Base-by-base conservation (phyloP, 768 basidiomycete species). In the Kwoniella sp. region DNA sequence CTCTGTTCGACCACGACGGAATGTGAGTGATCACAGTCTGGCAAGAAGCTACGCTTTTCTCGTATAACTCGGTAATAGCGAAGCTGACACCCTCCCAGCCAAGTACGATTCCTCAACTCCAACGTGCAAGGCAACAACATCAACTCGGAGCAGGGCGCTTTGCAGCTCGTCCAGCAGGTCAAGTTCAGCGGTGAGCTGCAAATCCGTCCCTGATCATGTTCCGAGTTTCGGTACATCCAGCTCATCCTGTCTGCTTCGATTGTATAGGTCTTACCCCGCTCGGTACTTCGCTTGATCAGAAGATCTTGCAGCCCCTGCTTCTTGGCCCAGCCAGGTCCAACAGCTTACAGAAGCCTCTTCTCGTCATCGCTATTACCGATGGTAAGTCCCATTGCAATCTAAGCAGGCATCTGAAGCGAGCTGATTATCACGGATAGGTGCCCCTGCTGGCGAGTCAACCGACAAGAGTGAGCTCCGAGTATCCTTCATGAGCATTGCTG, bases 61-160 rank as follows among this genome's bases (percentile, higher is more conserved):
- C 47, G 2, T 20, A 11, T 57, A 1, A n/a, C n/a, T 13, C 34
- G 13, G 34, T 37, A 5, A 37, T 5, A 22, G 29, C 22, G 2
- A 25, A 23, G 34, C 61, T 58, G 54, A 29, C 5, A 22, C 50
- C 41, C 28, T 47, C 55, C 11, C 25, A 74, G 73, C 64, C 75
- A 79, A 53, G 76, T 82, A 51, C 74, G 82, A 41, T 82, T 82
- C 78, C 75, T 82, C 71, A 83, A 82, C 75, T 77, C 73, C 13
- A 69, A 74, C 13, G 65, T 76, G 56, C 78, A 82, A 31, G 82
- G 82, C 11, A 80, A 82, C 73, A 69, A 72, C 69, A 77, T 82
- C 70, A 73, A 68, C 58, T 71, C 67, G 15, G 81, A 82, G 63
- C 63, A 71, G n/a, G 73, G 67, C 2, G 82, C 79, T 15, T 41